Evolutionary conservation across 768 basidiomycete genomes (phyloP).

Genomic region (Russula emetica): DNA sequence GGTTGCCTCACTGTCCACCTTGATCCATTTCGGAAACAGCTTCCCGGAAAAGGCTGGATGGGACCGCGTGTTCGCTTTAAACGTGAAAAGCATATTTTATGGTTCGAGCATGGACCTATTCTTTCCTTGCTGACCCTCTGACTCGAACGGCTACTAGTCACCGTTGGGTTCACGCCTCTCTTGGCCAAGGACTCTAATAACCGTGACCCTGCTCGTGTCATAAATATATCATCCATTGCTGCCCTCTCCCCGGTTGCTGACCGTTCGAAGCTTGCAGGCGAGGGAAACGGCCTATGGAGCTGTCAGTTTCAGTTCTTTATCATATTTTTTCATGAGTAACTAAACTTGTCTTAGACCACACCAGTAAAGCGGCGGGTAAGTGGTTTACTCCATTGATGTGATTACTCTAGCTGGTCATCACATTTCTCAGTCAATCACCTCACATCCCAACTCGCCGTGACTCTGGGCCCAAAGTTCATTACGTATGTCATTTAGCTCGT

Average conservation of each 20-base stretch:
- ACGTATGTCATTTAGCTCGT: constrained; percentile 47
- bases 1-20: neutral
- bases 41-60: constrained; percentile 81
- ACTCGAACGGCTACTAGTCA: constrained; percentile 43
- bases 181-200: constrained; percentile 62
- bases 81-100: constrained; percentile 84
- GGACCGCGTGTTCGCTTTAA: constrained; percentile 78
- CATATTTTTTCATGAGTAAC: neutral
- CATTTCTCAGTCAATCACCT: constrained; percentile 59
- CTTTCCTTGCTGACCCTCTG: neutral
- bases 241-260: constrained; percentile 52
- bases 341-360: constrained; percentile 48
- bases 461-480: constrained; percentile 54
- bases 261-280: constrained; percentile 44
- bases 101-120: constrained; percentile 40
- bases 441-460: constrained; percentile 64
- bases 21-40: constrained; percentile 23
- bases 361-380: constrained; percentile 70
- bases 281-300: constrained; percentile 68
- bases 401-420: neutral
- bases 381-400: neutral
- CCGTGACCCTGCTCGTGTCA: constrained; percentile 65
- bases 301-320: constrained; percentile 48
- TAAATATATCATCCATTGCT: constrained; percentile 76
- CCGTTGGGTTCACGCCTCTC: constrained; percentile 55